Conservation (phyloP, 1,139 yeast genomes). For the Sugiyamaella pinicola region DNA sequence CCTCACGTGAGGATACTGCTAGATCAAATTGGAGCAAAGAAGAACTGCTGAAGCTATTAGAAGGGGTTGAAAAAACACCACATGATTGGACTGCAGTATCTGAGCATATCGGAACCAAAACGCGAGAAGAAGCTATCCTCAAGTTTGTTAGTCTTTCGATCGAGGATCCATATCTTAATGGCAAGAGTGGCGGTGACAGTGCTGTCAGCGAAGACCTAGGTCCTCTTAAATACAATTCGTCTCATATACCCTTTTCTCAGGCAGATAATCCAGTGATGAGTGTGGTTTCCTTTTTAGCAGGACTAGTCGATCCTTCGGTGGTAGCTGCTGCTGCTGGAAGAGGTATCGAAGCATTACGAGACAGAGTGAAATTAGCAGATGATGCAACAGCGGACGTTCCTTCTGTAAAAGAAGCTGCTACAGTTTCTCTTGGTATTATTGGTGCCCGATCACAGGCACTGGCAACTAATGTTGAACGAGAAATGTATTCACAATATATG, state of each 20-base stretch:
- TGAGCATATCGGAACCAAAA: conserved; percentile 56
- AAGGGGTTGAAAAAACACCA: conserved; percentile 55
- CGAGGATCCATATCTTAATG: conserved; percentile 67
- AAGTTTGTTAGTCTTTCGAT: conserved; percentile 80
- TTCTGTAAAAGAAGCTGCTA: conserved; percentile 27
- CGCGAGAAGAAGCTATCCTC: conserved; percentile 80
- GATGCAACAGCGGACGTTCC: conserved; percentile 18
- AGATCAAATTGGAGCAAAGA: conserved; percentile 60
- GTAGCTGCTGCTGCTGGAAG: conserved; percentile 68
- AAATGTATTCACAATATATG: conserved; percentile 53
- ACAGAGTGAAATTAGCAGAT: conserved; percentile 22
- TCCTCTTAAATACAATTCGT: conserved; percentile 76
- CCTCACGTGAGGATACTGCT: conserved; percentile 47
- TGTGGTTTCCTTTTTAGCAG: conserved; percentile 82
- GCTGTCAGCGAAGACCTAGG: conserved; percentile 51
- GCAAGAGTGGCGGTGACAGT: conserved; percentile 2
- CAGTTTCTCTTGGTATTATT: conserved; percentile 45
- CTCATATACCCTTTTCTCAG: conserved; percentile 70
- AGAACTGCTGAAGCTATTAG: conserved; percentile 59
- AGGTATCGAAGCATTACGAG: conserved; percentile 51
- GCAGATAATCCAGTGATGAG: conserved; percentile 92
- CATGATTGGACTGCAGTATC: conserved; percentile 75
- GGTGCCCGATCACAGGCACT: conserved; percentile 85
- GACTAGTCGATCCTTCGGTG: conserved; percentile 86
- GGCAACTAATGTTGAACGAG: conserved; percentile 80